Base-by-base conservation (phyloP, 192 early-diverging fungal genomes). In the Geosiphon pyriformis region DNA sequence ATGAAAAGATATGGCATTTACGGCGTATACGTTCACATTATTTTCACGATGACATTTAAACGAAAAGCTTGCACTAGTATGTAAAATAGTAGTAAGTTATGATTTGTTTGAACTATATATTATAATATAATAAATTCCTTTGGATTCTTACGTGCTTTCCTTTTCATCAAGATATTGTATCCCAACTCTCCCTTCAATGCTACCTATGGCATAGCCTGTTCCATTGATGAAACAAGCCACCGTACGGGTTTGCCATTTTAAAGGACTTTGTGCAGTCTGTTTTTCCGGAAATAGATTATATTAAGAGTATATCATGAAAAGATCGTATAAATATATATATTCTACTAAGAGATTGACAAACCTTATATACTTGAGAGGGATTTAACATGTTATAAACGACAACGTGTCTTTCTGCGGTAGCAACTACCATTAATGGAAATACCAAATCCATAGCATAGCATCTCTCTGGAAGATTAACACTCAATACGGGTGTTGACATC, bases 31-130 rank as follows among this genome's bases (percentile, higher is more conserved):
- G 22, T 82, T 72, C 22, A 74, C 72, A 60, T 75, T 76, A 25
- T 80, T 80, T 32, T 88, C 88, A 50, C 96, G 87, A 75, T 98
- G 96, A 74, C 96, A 98, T 68, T 92, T 94, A 86, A 92, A 94
- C 32, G 93, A 88, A 77, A 98, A 92, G 74, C 94, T 90, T 29
- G 79, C 68, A 48, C 80, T 89, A 48, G 0, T 11, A 47, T 68
- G 25, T 59, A 47, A 46, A n/a, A n/a, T n/a, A n/a, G n/a, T n/a
- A n/a, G n/a, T n/a, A n/a, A n/a, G n/a, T n/a, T n/a, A n/a, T n/a
- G n/a, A n/a, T n/a, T n/a, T n/a, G n/a, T n/a, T n/a, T n/a, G n/a
- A n/a, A n/a, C n/a, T n/a, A n/a, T n/a, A n/a, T n/a, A n/a, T n/a
- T n/a, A n/a, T n/a, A n/a, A n/a, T n/a, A n/a, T n/a, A n/a, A n/a